Evolutionary conservation across 129 eudicot species (phyloP), one percentile per base, ranked within the genome.

Genomic region (Deinandra increscens): DNA sequence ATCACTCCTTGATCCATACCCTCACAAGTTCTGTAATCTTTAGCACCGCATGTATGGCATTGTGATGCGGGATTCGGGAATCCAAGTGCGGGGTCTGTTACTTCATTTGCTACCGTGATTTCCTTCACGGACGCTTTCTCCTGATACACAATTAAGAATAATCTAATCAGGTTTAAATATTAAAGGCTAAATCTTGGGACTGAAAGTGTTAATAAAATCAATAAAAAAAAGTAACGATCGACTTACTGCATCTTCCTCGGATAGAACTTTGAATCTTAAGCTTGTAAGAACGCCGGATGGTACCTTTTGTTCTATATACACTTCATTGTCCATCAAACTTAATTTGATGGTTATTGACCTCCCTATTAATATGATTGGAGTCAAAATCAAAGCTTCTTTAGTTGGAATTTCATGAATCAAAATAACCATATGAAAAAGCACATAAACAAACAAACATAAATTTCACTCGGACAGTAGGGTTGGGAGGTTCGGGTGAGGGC

Each of bases 1-100:
- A 39, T 10, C 7, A 76, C 22, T 10, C 38, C 31, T 38, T 5
- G 7, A 22, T 66, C 43, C 38, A 49, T 37, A 93, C 98, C 98
- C 84, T 93, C 98, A 74, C 98, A 93, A 2, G 75, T 75, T 79
- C 79, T 81, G 11, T 54, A 42, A 75, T 69, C 74, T 75, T 77
- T 83, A 34, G 91, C 96, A 45, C 91, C 98, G 66, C 98, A 93
- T 51, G 98, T 89, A 51, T 54, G 72, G 63, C 98, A 93, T 55
- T 86, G 89, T 46, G 82, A 66, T 60, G 88, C 68, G 13, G 77
- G 85, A 76, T 85, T 86, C 0, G 97, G 98, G n/a, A 86, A 58
- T 20, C 97, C 98, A 75, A 89, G 64, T 51, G 82, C 85, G 0
- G 97, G 96, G 77, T 89, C 92, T 6, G 95, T 81, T 64, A 85